Conservation (phyloP, 2,329 filamentous ascomycete genomes). For the Didymella exigua region DNA sequence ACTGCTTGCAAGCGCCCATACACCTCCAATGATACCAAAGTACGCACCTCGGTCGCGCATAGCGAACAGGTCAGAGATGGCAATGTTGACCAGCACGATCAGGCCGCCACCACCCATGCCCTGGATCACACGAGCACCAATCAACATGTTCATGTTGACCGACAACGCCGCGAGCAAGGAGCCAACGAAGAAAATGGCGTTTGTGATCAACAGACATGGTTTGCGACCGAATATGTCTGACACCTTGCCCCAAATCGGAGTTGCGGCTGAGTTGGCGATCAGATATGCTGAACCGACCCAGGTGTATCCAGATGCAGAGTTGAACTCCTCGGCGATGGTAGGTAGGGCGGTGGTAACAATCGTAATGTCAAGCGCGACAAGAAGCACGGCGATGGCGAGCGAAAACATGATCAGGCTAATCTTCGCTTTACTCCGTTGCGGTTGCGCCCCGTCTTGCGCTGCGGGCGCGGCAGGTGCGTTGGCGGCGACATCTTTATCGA, state of each 20-base stretch:
- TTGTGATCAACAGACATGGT: slow-evolving; percentile 64
- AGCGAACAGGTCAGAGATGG: slow-evolving; percentile 67
- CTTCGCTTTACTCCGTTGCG: slow-evolving; percentile 48
- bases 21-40: slow-evolving; percentile 68
- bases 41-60: slow-evolving; percentile 65
- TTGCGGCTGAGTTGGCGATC: slow-evolving; percentile 56
- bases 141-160: slow-evolving; percentile 65
- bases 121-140: slow-evolving; percentile 66
- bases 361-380: slow-evolving; percentile 66
- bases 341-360: slow-evolving; percentile 68
- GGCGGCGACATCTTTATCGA: slow-evolving; percentile 9
- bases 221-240: slow-evolving; percentile 73
- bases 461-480: slow-evolving; percentile 15
- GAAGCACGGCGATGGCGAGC: slow-evolving; percentile 60
- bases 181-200: slow-evolving; percentile 66
- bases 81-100: slow-evolving; percentile 67
- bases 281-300: slow-evolving; percentile 62
- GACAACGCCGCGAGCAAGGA: slow-evolving; percentile 65
- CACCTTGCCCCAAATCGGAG: slow-evolving; percentile 66
- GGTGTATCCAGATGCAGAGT: slow-evolving; percentile 57
- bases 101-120: slow-evolving; percentile 68
- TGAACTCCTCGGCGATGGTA: slow-evolving; percentile 62
- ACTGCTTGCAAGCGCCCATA: slow-evolving; percentile 69
- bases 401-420: slow-evolving; percentile 58
- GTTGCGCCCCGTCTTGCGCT: slow-evolving; percentile 29